A percentile compares a stretch with the other conserved stretches of the same genome.
These are phyloP conservation scores for Tylopilus subfusipes DNA, from an alignment of 768 basidiomycete genomes.

Conservation along the genomic window DNA sequence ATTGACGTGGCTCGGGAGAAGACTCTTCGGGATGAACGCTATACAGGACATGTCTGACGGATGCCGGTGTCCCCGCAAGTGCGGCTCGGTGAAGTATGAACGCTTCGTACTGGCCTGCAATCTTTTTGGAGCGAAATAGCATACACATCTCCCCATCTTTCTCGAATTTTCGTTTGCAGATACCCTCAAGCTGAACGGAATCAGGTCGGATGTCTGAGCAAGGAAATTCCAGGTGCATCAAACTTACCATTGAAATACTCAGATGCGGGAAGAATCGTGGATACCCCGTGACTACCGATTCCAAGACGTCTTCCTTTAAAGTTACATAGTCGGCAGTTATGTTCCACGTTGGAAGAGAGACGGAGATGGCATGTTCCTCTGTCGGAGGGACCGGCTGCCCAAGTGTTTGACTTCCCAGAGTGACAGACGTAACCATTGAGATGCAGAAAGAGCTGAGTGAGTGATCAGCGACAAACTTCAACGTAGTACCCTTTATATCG, in stretches of 20 bases:
- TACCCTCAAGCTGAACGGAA: conserved; percentile 58
- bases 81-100: conserved; percentile 60
- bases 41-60: conserved; percentile 63
- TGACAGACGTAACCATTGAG: conserved; percentile 7
- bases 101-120: conserved; percentile 70
- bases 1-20: conserved; percentile 22
- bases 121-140: conserved; percentile 68
- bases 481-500: too few relatives aligned
- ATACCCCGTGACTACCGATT: conserved; percentile 84
- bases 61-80: conserved; percentile 39
- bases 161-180: conserved; percentile 80
- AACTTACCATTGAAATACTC: conserved; percentile 73
- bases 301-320: conserved; percentile 75
- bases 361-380: conserved; percentile 86
- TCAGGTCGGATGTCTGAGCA: neutral
- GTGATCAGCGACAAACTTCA: rapidly evolving
- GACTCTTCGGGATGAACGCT: conserved; percentile 62
- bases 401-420: conserved; percentile 21
- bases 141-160: conserved; percentile 67
- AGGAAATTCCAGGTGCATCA: neutral
- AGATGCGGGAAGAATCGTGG: conserved; percentile 92
- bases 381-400: conserved; percentile 60
- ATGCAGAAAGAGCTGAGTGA: too few relatives aligned
- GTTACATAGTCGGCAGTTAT: conserved; percentile 91
- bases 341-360: conserved; percentile 93